Base-by-base conservation (phyloP, 805 yeast genomes). In the Lipomyces lipofer region DNA sequence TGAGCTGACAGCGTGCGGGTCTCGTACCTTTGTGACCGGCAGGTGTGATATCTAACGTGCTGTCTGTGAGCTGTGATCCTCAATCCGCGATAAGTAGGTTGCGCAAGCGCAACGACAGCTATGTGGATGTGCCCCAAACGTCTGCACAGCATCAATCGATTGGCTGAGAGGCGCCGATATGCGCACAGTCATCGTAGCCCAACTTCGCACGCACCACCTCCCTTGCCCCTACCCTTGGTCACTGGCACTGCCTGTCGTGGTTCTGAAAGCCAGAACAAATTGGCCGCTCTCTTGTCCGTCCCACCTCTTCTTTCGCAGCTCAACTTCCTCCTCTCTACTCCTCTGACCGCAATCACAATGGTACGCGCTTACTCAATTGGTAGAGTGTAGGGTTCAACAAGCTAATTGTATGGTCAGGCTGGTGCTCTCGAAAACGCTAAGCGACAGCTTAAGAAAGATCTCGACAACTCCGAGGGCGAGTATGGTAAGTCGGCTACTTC, bases 391-490 rank as follows among this genome's bases (percentile, higher is more conserved):
- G n/a, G n/a, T n/a, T n/a, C n/a, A n/a, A n/a, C n/a, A n/a, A n/a
- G 25, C 24, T 12, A 17, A 3, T 27, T 25, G 17, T 24, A 15
- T 8, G 9, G 19, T 27, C 43, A 81, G 97, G 97, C 97, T 73
- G 97, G 97, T 75, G 96, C 96, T 69, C 73, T 92, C 69, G 97
- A 92, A 75, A 90, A 88, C 75, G 97, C 99, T 67, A 92, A 96
- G 73, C 92, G 91, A 74, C 91, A 87, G 74, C 80, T 94, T 86
- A 71, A 88, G 90, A 83, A 94, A 32, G 74, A 92, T 60, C 92
- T 88, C 67, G 85, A 81, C 60, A 78, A 75, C 50, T 78, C 75
- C 29, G 97, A 92, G 73, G 79, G 86, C 51, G 84, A 84, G 63
- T 88, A 88, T 72, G 99, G 96, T 59, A 35, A 38, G 40, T 38